Base-by-base conservation (phyloP, 2,329 filamentous ascomycete genomes). In the Aspergillus arachidicola region DNA sequence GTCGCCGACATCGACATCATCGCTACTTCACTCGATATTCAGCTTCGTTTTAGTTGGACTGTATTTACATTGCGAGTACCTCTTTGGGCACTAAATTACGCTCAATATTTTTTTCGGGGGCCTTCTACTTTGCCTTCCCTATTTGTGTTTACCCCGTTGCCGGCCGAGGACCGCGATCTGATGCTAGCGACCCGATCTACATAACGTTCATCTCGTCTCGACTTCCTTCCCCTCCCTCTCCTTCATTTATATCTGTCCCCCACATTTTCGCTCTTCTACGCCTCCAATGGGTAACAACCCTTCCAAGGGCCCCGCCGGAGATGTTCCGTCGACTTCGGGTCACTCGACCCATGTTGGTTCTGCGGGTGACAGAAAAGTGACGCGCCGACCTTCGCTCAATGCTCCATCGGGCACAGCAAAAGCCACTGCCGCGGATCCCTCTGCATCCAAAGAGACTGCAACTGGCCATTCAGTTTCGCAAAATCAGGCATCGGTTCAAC, bases 281-380 rank as follows among this genome's bases (percentile, higher is more conserved):
- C 72, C 72, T 69, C 73, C 72, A 66, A 83, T 83, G 81, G 82
- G 82, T 68, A 82, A 83, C 73, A 80, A 78, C 73, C 78, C 80
- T 71, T 83, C 79, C 67, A 82, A 82, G 70, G 70, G 75, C 65
- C 75, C 76, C 59, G 69, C 70, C 61, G 72, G 72, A 66, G 73
- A 76, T 61, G 69, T 66, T 59, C 71, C 72, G 62, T 63, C 73
- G 32, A 61, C 60, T 63, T 68, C 68, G 64, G 72, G 68, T 59
- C 69, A 72, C 63, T 60, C 73, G 36, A 60, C 66, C 63, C 69
- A 69, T 53, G 59, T 69, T 60, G 69, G 64, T 46, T 68, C 72
- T 41, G 38, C 70, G 30, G 64, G 67, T 62, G 79, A 82, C 50
- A 77, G 72, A 61, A 80, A 74, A 63, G 75, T 81, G 26, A 71